phyloP scores from a whole-genome alignment of 1,284 basidiomycete species.

The Austroboletus novae-zelandiae region DNA sequence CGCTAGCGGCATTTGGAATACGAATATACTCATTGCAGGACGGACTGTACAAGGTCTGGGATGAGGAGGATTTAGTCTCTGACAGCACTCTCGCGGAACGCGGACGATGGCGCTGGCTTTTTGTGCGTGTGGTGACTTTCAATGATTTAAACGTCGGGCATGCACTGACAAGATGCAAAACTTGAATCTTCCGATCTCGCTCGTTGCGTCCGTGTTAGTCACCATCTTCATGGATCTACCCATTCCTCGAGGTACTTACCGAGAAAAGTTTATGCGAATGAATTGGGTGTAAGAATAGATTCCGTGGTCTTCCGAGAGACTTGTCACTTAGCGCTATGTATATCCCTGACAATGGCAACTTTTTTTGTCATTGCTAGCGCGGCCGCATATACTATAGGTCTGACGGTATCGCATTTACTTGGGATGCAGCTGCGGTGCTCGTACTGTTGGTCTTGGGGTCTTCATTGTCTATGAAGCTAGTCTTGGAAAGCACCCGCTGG shows the following conservation, averaged over 20 bases:
- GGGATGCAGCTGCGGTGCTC: slow-evolving; percentile 11
- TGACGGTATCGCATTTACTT: slow-evolving; percentile 1
- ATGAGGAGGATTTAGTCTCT: slow-evolving; percentile 37
- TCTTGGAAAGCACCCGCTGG: slow-evolving; percentile 12
- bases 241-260: not conserved
- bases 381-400: not conserved
- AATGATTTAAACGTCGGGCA: not conserved
- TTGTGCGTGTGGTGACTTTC: slow-evolving; percentile 14
- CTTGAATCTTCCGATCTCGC: slow-evolving; percentile 5
- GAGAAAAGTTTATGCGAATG: slow-evolving; percentile 3
- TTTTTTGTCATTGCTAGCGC: slow-evolving; percentile 5
- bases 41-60: slow-evolving; percentile 39
- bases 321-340: not conserved
- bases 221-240: slow-evolving; percentile 2
- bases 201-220: not conserved
- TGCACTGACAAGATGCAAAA: not conserved
- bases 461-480: slow-evolving; percentile 14
- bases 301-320: not conserved
- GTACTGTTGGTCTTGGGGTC: slow-evolving; percentile 6
- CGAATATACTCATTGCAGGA: slow-evolving; percentile 39
- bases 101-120: slow-evolving; percentile 40
- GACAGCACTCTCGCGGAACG: slow-evolving; percentile 32
- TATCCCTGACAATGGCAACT: slow-evolving; percentile 1
- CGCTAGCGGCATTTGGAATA: slow-evolving; percentile 29
- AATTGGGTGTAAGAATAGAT: slow-evolving; percentile 6